Evolutionary conservation across 2,329 filamentous ascomycete genomes (phyloP).

Genomic region (Claviceps sp.): DNA sequence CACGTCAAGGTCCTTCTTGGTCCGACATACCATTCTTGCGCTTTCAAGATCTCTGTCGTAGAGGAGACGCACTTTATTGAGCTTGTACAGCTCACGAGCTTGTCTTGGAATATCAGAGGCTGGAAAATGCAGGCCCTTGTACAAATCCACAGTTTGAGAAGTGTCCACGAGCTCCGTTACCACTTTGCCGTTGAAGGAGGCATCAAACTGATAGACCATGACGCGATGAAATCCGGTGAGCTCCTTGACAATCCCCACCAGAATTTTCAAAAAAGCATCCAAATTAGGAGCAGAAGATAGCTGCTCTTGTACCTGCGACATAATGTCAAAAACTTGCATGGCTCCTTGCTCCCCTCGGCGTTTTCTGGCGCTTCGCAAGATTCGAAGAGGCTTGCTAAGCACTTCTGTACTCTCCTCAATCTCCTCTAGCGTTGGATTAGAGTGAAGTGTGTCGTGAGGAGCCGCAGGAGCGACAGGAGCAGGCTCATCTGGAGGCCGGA

Average conservation of each 20-base stretch:
- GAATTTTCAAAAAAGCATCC: constrained; percentile 61
- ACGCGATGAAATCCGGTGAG: constrained; percentile 83
- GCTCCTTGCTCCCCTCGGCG: constrained; percentile 65
- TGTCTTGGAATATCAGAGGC: constrained; percentile 78
- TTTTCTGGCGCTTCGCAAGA: constrained; percentile 62
- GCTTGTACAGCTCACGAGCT: constrained; percentile 74
- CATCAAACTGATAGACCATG: constrained; percentile 87
- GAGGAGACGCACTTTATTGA: constrained; percentile 78
- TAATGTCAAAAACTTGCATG: constrained; percentile 84
- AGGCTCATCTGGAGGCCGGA: constrained; percentile 47
- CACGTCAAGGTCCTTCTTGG: constrained; percentile 55
- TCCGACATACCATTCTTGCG: constrained; percentile 68
- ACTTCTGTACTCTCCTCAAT: constrained; percentile 62
- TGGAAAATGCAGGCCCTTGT: constrained; percentile 78
- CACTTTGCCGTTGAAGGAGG: constrained; percentile 68
- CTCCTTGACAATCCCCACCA: constrained; percentile 79
- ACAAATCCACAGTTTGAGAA: constrained; percentile 64
- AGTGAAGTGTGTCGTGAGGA: constrained; percentile 61
- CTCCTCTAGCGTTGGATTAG: constrained; percentile 61
- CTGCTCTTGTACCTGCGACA: constrained; percentile 85
- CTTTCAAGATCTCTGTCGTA: constrained; percentile 76
- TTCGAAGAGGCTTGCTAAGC: constrained; percentile 61
- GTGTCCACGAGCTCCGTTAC: constrained; percentile 81
- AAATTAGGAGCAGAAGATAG: constrained; percentile 58
- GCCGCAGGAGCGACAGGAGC: constrained; percentile 47